phyloP scores from a whole-genome alignment of 2,329 filamentous ascomycete genomes.

The Arthroderma sp. region DNA sequence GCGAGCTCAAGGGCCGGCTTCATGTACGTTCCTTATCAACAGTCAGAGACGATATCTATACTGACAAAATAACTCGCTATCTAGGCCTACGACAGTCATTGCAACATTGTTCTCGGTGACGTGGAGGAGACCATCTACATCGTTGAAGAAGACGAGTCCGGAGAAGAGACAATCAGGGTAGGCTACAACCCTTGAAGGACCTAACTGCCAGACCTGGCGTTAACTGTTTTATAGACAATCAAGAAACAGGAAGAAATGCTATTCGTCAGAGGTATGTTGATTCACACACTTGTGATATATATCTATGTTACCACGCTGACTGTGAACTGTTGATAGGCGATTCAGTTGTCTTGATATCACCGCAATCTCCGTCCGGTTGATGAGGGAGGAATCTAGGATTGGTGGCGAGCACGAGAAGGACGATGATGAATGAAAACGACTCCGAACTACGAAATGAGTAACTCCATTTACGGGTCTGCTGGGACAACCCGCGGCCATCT shows the following conservation, averaged over 20 bases:
- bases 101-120: constrained; percentile 90
- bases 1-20: constrained; percentile 86
- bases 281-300: not conserved
- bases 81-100: constrained; percentile 96
- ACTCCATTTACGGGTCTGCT: not conserved
- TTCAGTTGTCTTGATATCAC: constrained; percentile 61
- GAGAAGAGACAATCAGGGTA: constrained; percentile 62
- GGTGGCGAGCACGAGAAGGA: not conserved
- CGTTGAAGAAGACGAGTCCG: constrained; percentile 74
- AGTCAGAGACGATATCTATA: not conserved
- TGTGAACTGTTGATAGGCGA: constrained; percentile 42
- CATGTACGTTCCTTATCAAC: constrained; percentile 52
- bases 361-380: constrained; percentile 34
- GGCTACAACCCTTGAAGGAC: not conserved
- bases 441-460: not conserved
- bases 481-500: not conserved
- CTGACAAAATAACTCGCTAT: not conserved
- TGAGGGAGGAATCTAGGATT: not conserved
- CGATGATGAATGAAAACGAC: not conserved
- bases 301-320: constrained; percentile 11
- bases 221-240: constrained; percentile 51
- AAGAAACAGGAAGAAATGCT: constrained; percentile 98
- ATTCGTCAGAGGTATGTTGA: constrained; percentile 76
- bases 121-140: constrained; percentile 96
- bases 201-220: not conserved